Evolutionary conservation across 2,329 filamentous ascomycete species (phyloP), one percentile per base, ranked within the genome.

Genomic region (Fusarium sp.): DNA sequence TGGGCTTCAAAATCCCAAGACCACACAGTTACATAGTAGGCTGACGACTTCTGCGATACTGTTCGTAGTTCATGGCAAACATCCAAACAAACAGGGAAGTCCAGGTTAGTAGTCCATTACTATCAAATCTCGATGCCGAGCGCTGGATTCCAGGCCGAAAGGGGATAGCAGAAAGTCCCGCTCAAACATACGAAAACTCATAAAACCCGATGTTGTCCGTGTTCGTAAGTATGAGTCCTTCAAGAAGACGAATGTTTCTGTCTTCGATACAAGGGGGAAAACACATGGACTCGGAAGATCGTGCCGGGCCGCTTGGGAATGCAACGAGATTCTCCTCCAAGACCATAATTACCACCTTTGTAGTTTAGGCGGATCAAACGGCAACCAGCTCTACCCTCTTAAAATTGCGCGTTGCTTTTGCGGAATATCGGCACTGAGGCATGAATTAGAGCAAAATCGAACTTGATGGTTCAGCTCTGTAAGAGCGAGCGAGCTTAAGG

Each of bases 231-330:
- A 18, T 41, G 17, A 15, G 21, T 37, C 17, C 39, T 61, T 21
- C 10, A 37, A 6, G 29, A 62, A 47, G 36, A 62, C 47, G 23
- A 46, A 62, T 35, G 20, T 25, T 18, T 15, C 14, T 37, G 29
- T 55, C 29, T 56, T 17, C 21, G 37, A 55, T 62, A 62, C 29
- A 17, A 61, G 40, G 17, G 17, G 18, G 20, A n/a, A 25, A 54
- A 35, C 56, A 31, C 23, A 47, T 47, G n/a, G 15, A 56, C 20
- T 29, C 48, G 57, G 58, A 63, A 62, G 45, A 55, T 37, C 18
- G 27, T 63, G 54, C 65, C 55, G 60, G 49, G 47, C 47, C 20
- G 45, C 39, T 37, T 36, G 50, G 65, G 55, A 69, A 69, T 66
- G 66, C 27, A 51, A 49, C 33, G 31, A 66, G n/a, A 68, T 69